phyloP scores from a whole-genome alignment of 768 basidiomycete species.

The Hericium rajendrae region DNA sequence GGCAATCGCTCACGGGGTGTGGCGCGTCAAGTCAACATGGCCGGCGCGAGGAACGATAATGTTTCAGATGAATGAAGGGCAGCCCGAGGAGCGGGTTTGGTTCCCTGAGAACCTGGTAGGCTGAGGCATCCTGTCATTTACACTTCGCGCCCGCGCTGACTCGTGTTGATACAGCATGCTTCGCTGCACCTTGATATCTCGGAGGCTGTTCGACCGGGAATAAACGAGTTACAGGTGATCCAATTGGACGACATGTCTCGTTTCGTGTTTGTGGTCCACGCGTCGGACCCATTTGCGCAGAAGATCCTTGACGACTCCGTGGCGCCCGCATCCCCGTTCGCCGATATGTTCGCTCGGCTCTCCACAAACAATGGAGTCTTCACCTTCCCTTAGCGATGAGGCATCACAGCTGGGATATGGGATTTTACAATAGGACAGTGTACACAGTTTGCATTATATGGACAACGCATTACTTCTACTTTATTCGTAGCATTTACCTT shows the following conservation, averaged over 20 bases:
- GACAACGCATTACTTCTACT: no score
- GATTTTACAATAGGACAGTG: no score
- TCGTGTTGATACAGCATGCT: no score
- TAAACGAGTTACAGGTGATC: constrained; percentile 6
- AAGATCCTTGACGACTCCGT: neutral
- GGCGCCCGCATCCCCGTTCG: constrained; percentile 1
- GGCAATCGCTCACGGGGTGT: constrained; percentile 6
- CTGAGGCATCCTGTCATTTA: neutral
- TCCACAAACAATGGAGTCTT: no score
- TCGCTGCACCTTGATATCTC: constrained; percentile 6
- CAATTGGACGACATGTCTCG: constrained; percentile 8
- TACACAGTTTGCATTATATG: no score
- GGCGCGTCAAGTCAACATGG: constrained; percentile 6
- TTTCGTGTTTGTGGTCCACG: constrained; percentile 6
- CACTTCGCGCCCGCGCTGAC: no score
- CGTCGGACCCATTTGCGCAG: constrained; percentile 1
- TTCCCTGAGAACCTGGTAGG: constrained; percentile 7
- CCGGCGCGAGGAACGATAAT: constrained; percentile 6
- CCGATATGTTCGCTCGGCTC: no score
- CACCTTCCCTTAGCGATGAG: no score
- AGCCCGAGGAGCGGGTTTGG: constrained; percentile 6
- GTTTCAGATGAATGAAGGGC: constrained; percentile 4
- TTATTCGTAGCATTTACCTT: no score
- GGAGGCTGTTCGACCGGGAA: constrained; percentile 3
- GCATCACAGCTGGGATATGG: no score